Conservation (phyloP, 2,329 filamentous ascomycete genomes). For the Penicillium sp. region DNA sequence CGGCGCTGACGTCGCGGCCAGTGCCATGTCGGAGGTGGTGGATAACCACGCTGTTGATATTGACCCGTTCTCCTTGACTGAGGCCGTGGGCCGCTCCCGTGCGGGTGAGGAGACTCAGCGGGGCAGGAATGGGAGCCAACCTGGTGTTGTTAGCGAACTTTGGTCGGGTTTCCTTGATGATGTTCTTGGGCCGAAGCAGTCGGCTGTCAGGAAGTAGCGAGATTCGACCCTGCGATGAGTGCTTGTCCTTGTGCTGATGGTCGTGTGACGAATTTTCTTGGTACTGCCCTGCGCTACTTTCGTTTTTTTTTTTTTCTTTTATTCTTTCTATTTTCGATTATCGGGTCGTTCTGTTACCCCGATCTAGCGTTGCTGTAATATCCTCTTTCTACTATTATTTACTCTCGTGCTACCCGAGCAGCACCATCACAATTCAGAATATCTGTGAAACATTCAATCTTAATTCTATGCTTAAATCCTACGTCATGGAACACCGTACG, state of each 20-base stretch:
- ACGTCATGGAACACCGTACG: background rate
- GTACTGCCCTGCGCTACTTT: conserved; percentile 8
- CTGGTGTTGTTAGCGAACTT: conserved; percentile 38
- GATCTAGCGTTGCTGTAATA: conserved; percentile 28
- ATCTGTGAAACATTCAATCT: background rate
- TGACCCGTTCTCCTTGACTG: conserved; percentile 61
- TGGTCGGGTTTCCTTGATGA: conserved; percentile 45
- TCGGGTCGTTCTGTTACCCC: conserved; percentile 4
- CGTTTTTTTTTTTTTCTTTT: conserved; percentile 3
- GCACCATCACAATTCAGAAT: background rate
- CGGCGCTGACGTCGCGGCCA: conserved; percentile 50
- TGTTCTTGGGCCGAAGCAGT: conserved; percentile 40
- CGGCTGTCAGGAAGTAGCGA: conserved; percentile 22
- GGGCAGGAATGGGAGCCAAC: conserved; percentile 38
- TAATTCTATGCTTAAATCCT: background rate
- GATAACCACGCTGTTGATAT: conserved; percentile 62
- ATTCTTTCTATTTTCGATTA: background rate
- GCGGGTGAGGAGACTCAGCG: conserved; percentile 40
- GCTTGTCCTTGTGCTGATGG: too few relatives aligned
- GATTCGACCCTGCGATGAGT: background rate
- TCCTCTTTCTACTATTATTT: conserved; percentile 9
- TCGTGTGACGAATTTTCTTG: conserved; percentile 18
- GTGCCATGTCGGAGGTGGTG: conserved; percentile 62
- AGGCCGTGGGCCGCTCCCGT: conserved; percentile 49
- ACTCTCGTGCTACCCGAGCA: conserved; percentile 1